Conservation (phyloP, 2,329 filamentous ascomycete species). For the Penicillium sumatraense region DNA sequence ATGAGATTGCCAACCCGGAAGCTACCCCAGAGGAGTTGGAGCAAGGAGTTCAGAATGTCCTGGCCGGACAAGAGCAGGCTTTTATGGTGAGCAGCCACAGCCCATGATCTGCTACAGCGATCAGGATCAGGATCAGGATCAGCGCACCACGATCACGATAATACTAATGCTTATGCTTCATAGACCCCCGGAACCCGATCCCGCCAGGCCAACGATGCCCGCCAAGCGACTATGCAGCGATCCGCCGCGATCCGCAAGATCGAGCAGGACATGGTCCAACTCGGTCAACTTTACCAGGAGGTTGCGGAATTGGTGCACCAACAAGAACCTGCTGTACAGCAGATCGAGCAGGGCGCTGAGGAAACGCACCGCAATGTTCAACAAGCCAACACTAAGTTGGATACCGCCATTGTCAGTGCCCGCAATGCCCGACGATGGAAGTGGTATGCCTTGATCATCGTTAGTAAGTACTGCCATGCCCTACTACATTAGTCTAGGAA, state of each 20-base stretch:
- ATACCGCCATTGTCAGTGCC: constrained; percentile 79
- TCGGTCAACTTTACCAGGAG: constrained; percentile 86
- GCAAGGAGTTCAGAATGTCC: constrained; percentile 72
- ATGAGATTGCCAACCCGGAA: constrained; percentile 84
- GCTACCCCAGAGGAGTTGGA: constrained; percentile 78
- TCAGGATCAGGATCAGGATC: no score
- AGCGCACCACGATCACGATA: no score
- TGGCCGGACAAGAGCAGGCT: constrained; percentile 71
- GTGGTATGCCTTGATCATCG: constrained; percentile 89
- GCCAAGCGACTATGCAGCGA: constrained; percentile 76
- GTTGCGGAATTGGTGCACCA: constrained; percentile 84
- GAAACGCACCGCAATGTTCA: constrained; percentile 83
- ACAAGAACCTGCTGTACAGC: constrained; percentile 78
- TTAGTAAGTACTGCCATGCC: constrained; percentile 51
- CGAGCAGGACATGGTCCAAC: constrained; percentile 83
- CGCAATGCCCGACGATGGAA: constrained; percentile 86
- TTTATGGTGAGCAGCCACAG: constrained; percentile 66
- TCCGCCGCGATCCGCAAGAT: constrained; percentile 91
- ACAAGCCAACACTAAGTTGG: constrained; percentile 83
- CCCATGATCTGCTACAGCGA: no score
- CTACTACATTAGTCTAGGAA: no score
- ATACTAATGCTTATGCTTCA: background rate
- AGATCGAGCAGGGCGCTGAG: constrained; percentile 86
- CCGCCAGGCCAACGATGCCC: constrained; percentile 78
- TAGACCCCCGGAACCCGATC: constrained; percentile 53